Evolutionary conservation across 2,329 filamentous ascomycete genomes (phyloP), one percentile per base, ranked within the genome.

Genomic region (Ophiostoma ulmi): DNA sequence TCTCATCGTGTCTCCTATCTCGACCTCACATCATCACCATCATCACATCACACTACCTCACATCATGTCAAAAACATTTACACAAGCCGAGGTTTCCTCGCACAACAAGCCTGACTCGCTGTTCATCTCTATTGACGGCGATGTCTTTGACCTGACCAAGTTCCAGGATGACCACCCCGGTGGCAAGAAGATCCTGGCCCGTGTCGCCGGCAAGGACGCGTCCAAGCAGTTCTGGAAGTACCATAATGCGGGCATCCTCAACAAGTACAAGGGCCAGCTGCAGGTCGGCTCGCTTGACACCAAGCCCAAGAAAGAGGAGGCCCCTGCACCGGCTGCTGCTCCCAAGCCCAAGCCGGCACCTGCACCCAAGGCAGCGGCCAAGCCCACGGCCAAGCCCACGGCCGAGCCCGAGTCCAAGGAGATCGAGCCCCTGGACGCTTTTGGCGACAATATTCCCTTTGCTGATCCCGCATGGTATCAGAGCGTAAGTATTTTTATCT

Each of bases 401-500:
- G 55, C 41, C 39, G 67, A 58, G 64, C 52, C 72, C 44, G 68
- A 41, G 48, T 52, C 31, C 38, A 68, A 55, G 22, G 73, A 73
- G 20, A 14, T 71, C 11, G 92, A 94, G 80, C 85, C 93, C 3
- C 84, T 97, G 69, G 94, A 98, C 77, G 86, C 91, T 0, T 98
- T 88, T 78, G 95, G 95, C 72, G 88, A 91, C 75, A 85, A 95
- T 78, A 90, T 99, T 74, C 95, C 95, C 41, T 98, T 96, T 78
- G 91, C 88, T 38, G 95, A 99, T 77, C 95, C 95, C 14, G 88
- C 87, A 66, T 99, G 95, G 95, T 97, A 97, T 81, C 94, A 97
- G 80, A 90, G 90, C 75, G 93, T 96, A 84, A 80, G 92, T 79
- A 14, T 61, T 48, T 48, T 7, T 35, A 22, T 38, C 14, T 10